Evolutionary conservation across 1,139 yeast genomes (phyloP).

Genomic region (Diutina scorzettiae): DNA sequence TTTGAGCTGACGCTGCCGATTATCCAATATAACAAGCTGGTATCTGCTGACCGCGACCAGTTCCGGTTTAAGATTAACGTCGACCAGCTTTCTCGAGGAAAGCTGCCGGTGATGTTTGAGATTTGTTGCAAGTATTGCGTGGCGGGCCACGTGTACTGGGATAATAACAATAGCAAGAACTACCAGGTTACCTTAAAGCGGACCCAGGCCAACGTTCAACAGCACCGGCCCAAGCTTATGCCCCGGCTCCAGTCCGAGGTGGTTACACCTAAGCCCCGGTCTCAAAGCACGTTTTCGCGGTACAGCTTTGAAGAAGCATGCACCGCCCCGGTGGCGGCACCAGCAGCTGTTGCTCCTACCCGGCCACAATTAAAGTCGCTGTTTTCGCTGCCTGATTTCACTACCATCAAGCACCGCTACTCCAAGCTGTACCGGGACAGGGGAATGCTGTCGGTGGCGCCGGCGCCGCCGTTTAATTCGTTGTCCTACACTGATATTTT

Average conservation of each 20-base stretch:
- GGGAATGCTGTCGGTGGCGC: neutral
- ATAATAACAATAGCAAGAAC: neutral
- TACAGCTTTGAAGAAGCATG: too few species aligned
- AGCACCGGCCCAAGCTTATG: neutral
- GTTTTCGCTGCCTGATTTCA: neutral
- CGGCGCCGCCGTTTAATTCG: neutral
- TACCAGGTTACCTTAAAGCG: neutral
- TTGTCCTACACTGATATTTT: slow-evolving; percentile 4
- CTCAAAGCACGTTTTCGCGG: too few species aligned
- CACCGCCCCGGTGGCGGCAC: too few species aligned
- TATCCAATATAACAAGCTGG: neutral
- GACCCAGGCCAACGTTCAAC: neutral
- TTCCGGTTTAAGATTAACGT: neutral
- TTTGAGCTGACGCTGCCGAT: slow-evolving; percentile 1
- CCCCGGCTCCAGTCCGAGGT: neutral
- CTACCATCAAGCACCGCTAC: neutral
- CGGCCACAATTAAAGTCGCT: slow-evolving; percentile 2
- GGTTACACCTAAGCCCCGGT: too few species aligned
- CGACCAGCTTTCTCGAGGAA: neutral
- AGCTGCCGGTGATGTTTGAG: neutral
- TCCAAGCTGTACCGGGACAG: neutral
- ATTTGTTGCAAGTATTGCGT: slow-evolving; percentile 1
- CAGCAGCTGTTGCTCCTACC: too few species aligned
- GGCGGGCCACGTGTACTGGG: slow-evolving; percentile 3
- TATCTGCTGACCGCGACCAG: neutral